Conservation (phyloP, 106 monocot species). For the Ottelia alismoides region DNA sequence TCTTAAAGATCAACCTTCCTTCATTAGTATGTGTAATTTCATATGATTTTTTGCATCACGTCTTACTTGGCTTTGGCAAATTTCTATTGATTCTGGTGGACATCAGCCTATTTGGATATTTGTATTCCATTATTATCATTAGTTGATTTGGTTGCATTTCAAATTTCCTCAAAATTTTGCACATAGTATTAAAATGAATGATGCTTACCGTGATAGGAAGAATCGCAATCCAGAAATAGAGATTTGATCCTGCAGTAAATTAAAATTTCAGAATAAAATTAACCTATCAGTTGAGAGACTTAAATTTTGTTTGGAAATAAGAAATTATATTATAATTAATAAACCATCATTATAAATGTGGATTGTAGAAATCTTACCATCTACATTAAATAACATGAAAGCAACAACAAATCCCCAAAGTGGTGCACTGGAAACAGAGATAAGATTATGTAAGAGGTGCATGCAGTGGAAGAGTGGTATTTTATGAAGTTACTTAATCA, state of each 20-base stretch:
- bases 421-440: constrained; percentile 31
- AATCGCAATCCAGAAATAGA: constrained; percentile 98
- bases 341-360: not conserved
- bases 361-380: constrained; percentile 35
- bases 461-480: too few species aligned
- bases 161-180: too few species aligned
- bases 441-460: too few species aligned
- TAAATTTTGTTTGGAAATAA: not conserved
- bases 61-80: too few species aligned
- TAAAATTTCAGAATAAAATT: not conserved
- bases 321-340: not conserved
- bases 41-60: too few species aligned
- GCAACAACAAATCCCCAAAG: constrained; percentile 92
- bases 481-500: too few species aligned
- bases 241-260: constrained; percentile 72
- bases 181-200: not conserved
- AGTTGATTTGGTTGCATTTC: too few species aligned
- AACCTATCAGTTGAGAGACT: too few species aligned
- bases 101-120: too few species aligned
- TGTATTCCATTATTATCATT: too few species aligned
- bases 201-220: constrained; percentile 78
- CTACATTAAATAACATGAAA: constrained; percentile 93
- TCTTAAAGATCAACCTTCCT: not conserved
- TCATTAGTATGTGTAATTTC: not conserved
- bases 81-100: too few species aligned